Base-by-base conservation (phyloP, 352 stramenopile species). In the Phytopythium kandeliae region DNA sequence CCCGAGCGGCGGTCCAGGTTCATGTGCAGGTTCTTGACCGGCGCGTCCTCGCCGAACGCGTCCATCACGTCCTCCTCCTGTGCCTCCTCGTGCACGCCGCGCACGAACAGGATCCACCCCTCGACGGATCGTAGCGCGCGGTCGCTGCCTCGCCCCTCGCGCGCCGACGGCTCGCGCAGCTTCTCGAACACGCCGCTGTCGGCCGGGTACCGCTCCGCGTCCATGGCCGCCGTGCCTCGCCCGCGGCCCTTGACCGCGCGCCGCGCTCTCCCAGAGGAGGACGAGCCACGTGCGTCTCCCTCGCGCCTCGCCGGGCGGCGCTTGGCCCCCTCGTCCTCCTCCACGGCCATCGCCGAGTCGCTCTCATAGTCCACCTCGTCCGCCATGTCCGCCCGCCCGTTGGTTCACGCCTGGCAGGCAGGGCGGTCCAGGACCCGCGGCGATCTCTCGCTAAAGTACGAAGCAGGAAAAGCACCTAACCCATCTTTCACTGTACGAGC, bases 51-150 rank as follows among this genome's bases (percentile, higher is more conserved):
- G 38, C 79, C 85, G 63, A 98, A 99, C 5, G 75, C 78, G 62
- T 99, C 96, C 50, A 97, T 71, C 42, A 98, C 68, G 63, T 98
- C 90, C 59, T 99, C 96, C 58, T 99, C 93, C 61, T 97, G 87
- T 13, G 95, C 94, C 63, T 98, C 96, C 62, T 98, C 89, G 59
- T 99, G 91, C 35, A 98, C 76, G 54, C 92, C 91, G 15, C 80
- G 95, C 28, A 98, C 90, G 64, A 99, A 97, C 13, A 98, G 62
- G 38, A 98, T 85, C 90, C 94, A 99, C n/a, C 96, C 96, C 67
- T 99, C 95, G 8, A 98, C 86, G 48, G 84, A 96, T 54, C 85
- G 73, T 22, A 92, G 68, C 9, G 78, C 78, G 19, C 50, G 81
- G 22, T 72, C 71, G 58, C 85, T 65, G 28, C 80, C 67, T 16